A percentile compares a stretch with the other conserved stretches of the same genome.
Conservation (phyloP, 805 yeast genomes). For the Yarrowia osloensis region DNA sequence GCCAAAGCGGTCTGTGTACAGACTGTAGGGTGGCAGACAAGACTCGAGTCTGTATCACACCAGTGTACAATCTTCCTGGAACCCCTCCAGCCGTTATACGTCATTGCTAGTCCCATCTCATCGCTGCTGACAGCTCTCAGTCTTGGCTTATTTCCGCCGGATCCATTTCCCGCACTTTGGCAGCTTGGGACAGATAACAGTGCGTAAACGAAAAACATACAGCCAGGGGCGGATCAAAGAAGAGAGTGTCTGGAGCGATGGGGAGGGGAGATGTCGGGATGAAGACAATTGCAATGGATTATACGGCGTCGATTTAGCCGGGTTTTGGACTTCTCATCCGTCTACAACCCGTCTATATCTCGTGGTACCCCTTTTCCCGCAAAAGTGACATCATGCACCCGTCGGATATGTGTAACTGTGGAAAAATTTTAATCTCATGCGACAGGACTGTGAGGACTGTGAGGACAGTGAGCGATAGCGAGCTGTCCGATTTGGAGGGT, state of each 20-base stretch:
- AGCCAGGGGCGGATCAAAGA: background rate
- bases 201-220: background rate
- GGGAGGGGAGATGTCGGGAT: background rate
- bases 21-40: background rate
- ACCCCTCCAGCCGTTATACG: background rate
- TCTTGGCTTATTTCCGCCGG: conserved; percentile 6
- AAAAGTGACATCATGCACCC: conserved; percentile 16
- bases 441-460: too few species aligned
- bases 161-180: conserved; percentile 10
- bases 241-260: background rate
- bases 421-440: conserved; percentile 17
- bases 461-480: too few species aligned
- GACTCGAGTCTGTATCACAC: too few species aligned
- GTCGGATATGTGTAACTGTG: conserved; percentile 7
- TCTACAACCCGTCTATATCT: background rate
- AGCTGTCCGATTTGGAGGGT: too few species aligned
- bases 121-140: background rate
- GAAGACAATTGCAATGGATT: background rate
- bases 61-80: background rate
- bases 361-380: background rate
- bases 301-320: background rate
- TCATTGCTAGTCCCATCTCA: background rate
- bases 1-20: background rate
- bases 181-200: conserved; percentile 6
- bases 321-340: background rate